A percentile compares a stretch with the other conserved stretches of the same genome.
Evolutionary conservation across 371 early-diverging fungal species (phyloP).

Genomic region (Dinochytrium kinnereticum): DNA sequence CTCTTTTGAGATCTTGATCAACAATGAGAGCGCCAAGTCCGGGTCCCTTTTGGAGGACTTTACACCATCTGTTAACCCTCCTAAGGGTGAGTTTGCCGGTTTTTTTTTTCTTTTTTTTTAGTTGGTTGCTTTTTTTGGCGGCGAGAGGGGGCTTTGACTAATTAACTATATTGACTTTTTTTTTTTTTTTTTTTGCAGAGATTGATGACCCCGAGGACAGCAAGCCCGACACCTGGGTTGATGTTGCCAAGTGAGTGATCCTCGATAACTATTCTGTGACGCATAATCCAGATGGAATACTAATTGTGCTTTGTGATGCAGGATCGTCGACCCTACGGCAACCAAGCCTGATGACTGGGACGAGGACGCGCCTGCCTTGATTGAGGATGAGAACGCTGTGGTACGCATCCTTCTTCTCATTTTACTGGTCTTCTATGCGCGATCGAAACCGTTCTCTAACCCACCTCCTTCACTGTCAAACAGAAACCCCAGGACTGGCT

Average conservation of each 20-base stretch:
- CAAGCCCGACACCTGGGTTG: conserved; percentile 96
- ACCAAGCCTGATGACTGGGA: conserved; percentile 92
- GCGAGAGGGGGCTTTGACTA: background rate
- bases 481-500: conserved; percentile 71
- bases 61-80: conserved; percentile 90
- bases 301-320: background rate
- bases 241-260: conserved; percentile 64
- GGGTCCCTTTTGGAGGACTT: conserved; percentile 87
- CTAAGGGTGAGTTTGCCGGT: conserved; percentile 52
- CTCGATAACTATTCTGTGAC: too few relatives aligned
- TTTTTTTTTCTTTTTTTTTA: background rate
- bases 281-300: too few relatives aligned
- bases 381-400: conserved; percentile 55
- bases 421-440: too few relatives aligned
- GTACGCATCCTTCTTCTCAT: conserved; percentile 25
- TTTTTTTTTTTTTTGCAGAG: conserved; percentile 36
- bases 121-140: background rate
- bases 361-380: conserved; percentile 56
- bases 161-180: background rate
- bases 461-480: background rate
- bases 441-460: background rate
- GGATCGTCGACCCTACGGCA: conserved; percentile 75
- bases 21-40: conserved; percentile 69
- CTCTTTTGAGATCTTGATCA: conserved; percentile 81
- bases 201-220: conserved; percentile 85